These are phyloP conservation scores for Aethionema arabicum DNA, from an alignment of 345 rosid genomes.

Conservation along the genomic window DNA sequence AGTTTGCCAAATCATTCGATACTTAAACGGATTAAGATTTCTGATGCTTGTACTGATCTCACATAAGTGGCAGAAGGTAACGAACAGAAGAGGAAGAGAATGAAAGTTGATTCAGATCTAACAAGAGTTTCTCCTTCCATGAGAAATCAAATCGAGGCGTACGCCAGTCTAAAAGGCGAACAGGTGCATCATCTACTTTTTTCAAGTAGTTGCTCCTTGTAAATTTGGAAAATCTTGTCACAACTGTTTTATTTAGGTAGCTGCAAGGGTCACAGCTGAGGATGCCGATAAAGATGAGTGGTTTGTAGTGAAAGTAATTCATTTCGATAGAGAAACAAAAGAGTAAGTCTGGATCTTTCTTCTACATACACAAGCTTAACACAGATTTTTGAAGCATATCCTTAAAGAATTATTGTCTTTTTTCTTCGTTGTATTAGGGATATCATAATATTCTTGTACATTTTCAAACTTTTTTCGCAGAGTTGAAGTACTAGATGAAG, in stretches of 20 bases:
- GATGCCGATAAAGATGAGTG: constrained; percentile 90
- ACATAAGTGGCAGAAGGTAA: constrained; percentile 65
- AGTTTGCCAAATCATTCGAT: constrained; percentile 12
- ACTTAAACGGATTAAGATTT: constrained; percentile 28
- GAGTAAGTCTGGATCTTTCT: constrained; percentile 55
- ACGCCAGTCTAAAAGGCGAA: constrained; percentile 76
- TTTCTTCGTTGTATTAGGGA: no score
- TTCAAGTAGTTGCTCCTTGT: neutral
- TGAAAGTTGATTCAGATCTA: constrained; percentile 77
- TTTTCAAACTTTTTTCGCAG: constrained; percentile 40
- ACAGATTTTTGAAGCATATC: no score
- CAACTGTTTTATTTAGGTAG: constrained; percentile 55
- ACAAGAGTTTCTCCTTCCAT: constrained; percentile 61
- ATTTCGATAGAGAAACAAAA: constrained; percentile 83
- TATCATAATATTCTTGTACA: no score
- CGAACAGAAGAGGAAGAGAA: constrained; percentile 79
- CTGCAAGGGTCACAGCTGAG: constrained; percentile 80
- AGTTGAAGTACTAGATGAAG: constrained; percentile 93
- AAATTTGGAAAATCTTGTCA: neutral
- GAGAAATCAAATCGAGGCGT: constrained; percentile 73
- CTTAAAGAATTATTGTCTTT: no score
- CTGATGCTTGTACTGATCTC: constrained; percentile 39
- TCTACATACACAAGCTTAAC: neutral
- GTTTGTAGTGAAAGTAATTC: constrained; percentile 88
- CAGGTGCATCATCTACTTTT: constrained; percentile 51